Base-by-base conservation (phyloP, 176 grass and related monocot genomes). In the Saccharum spontaneum region DNA sequence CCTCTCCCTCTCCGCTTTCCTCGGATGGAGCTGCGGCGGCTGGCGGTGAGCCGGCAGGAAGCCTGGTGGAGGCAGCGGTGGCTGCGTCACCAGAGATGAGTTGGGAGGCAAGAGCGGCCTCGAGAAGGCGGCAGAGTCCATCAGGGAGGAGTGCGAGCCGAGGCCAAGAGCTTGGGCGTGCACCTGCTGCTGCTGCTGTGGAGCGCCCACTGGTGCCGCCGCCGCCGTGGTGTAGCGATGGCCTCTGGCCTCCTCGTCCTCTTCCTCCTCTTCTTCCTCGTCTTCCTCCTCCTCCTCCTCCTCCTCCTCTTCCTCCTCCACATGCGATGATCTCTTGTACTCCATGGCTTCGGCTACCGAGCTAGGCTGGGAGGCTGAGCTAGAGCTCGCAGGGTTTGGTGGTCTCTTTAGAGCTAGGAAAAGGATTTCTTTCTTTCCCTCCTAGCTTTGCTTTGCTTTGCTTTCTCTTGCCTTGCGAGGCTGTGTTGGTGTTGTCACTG, bases 41-140 rank as follows among this genome's bases (percentile, higher is more conserved):
- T 84, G 89, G 62, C 67, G 81, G 10, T 44, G 81, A 41, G 69
- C 33, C 13, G 48, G 9, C 8, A 81, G 11, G 76, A 81, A 87
- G 48, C 68, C 60, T 17, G 75, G 76, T 5, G 82, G 69, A 54
- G 16, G 78, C 70, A 66, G 74, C 40, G 73, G 73, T 39, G 49
- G 34, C 79, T 67, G 63, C 59, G 50, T 86, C 67, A 94, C 75
- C 26, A 95, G 94, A 65, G 94, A 90, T 62, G 91, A 89, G 83
- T 90, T 89, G 40, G 87, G 90, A 82, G 90, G 94, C 64, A 95
- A 68, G 24, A 93, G 87, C 0, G 94, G 94, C 71, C 88, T 88
- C 49, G 90, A 93, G 77, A 95, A 95, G 26, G 90, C 71, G 13
- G 86, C 82, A 2, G 86, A 45, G 1, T 94, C 82, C 33, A 90